phyloP scores from a whole-genome alignment of 2,329 filamentous ascomycete genomes.

The Trichoderma asperellum region DNA sequence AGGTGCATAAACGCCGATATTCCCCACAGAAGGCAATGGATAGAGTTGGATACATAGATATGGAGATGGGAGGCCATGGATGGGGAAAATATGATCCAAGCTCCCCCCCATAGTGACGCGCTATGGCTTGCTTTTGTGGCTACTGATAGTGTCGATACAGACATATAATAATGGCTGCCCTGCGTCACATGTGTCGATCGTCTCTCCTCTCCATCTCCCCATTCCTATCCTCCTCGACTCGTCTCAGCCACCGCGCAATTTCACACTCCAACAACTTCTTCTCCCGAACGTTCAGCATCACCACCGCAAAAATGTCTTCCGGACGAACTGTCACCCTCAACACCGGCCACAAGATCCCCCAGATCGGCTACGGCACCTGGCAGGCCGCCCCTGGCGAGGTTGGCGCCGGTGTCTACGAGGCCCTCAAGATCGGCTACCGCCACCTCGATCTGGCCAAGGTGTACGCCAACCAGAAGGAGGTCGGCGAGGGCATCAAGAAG shows the following conservation, averaged over 20 bases:
- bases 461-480: constrained; percentile 68
- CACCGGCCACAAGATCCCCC: constrained; percentile 67
- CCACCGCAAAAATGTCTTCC: constrained; percentile 55
- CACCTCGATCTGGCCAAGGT: constrained; percentile 60
- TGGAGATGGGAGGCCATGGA: background rate
- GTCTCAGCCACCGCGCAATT: background rate
- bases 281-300: constrained; percentile 10
- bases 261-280: background rate
- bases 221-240: constrained; percentile 10
- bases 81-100: constrained; percentile 19
- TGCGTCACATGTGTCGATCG: constrained; percentile 7
- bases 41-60: background rate
- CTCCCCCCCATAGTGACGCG: constrained; percentile 9
- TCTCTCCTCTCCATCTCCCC: constrained; percentile 19
- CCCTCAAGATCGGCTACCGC: constrained; percentile 65
- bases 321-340: constrained; percentile 61
- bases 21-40: constrained; percentile 26
- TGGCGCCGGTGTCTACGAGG: constrained; percentile 64
- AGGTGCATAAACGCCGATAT: constrained; percentile 13
- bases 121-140: background rate
- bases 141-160: background rate
- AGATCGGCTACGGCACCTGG: constrained; percentile 66
- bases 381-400: constrained; percentile 69
- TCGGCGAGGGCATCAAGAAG: constrained; percentile 58
- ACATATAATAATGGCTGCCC: constrained; percentile 20